Conservation (phyloP, 345 rosid species). For the Eucalyptus marginata region DNA sequence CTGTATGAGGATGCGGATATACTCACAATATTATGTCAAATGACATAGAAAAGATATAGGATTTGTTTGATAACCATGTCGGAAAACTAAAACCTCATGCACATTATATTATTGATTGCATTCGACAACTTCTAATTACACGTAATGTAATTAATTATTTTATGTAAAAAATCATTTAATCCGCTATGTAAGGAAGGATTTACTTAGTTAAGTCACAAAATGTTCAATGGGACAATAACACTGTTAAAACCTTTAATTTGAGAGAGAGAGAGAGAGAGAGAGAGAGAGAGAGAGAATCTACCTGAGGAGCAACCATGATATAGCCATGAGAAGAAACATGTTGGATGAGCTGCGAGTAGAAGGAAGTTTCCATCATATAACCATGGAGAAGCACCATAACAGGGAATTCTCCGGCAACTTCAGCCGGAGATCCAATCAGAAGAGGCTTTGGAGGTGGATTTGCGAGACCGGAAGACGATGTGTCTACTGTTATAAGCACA, state of each 20-base stretch:
- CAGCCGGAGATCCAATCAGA: constrained; percentile 50
- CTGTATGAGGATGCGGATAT: not conserved
- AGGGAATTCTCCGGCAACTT: constrained; percentile 49
- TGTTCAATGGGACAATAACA: not conserved
- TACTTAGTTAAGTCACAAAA: not conserved
- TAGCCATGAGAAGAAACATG: constrained; percentile 93
- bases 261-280: not conserved
- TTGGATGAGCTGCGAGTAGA: constrained; percentile 79
- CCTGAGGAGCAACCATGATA: not conserved
- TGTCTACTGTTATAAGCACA: not conserved
- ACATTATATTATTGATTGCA: not conserved
- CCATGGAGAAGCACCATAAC: constrained; percentile 70
- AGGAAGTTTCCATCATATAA: constrained; percentile 54
- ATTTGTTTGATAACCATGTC: not conserved
- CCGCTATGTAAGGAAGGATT: not conserved
- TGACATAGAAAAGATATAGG: not conserved
- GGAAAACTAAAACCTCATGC: not conserved
- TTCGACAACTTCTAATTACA: not conserved
- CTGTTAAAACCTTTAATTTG: not conserved
- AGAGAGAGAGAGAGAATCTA: not conserved
- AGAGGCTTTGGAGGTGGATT: constrained; percentile 23
- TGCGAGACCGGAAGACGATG: not conserved
- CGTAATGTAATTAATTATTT: not conserved
- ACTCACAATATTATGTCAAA: not conserved
- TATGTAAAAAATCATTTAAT: not conserved